These are phyloP conservation scores for Microcyclospora tardicrescens DNA, from an alignment of 2,329 filamentous ascomycete species.

Conservation along the genomic window DNA sequence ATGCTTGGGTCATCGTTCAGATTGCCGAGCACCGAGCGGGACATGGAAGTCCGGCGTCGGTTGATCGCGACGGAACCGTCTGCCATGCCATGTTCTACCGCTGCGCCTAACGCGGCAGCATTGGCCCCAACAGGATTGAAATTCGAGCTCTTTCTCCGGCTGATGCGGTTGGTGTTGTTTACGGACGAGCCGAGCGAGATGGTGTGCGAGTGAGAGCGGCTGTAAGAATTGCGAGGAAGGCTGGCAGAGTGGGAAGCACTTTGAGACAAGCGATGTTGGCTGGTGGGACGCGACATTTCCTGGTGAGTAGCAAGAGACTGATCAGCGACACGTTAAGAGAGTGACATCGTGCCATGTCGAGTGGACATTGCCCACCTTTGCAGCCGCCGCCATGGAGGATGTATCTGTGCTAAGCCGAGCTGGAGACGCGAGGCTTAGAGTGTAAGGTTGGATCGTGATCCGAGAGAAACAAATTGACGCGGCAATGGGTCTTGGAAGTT, in stretches of 20 bases:
- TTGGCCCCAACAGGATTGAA: conserved; percentile 55
- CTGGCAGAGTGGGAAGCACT: conserved; percentile 48
- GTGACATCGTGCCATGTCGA: no score
- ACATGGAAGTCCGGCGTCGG: conserved; percentile 52
- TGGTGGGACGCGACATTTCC: conserved; percentile 28
- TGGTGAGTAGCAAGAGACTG: conserved; percentile 2
- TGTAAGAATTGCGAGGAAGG: conserved; percentile 51
- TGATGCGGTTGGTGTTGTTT: conserved; percentile 63
- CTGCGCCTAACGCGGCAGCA: conserved; percentile 62
- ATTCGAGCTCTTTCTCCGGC: conserved; percentile 83
- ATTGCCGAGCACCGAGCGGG: conserved; percentile 42
- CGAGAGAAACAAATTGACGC: no score
- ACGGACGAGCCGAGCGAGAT: conserved; percentile 66
- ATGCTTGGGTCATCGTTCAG: conserved; percentile 43
- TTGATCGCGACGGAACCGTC: conserved; percentile 45
- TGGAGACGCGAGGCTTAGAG: no score
- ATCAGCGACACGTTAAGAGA: no score
- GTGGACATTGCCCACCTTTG: no score
- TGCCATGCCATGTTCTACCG: conserved; percentile 47
- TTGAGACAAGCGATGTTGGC: conserved; percentile 32
- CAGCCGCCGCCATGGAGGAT: no score
- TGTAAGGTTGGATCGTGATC: no score
- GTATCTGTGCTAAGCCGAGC: no score
- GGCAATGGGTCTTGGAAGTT: no score
- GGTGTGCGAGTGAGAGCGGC: conserved; percentile 70